Evolutionary conservation across 495 filamentous ascomycete species (phyloP).

Genomic region (Baudoinia panamericana): DNA sequence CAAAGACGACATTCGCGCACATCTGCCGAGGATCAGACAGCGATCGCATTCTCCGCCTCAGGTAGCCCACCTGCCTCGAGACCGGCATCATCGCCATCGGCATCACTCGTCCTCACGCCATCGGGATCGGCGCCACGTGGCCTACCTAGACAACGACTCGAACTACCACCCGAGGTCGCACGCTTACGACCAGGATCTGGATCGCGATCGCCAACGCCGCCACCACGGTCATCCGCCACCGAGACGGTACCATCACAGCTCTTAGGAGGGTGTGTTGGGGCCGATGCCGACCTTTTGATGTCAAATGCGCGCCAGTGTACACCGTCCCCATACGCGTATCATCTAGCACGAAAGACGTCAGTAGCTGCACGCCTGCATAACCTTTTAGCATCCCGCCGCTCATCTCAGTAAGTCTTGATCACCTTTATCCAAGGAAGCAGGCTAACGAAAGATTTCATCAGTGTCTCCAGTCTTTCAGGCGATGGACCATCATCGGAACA

Average conservation of each 20-base stretch:
- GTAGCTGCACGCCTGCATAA: background rate
- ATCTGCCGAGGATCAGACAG: conserved; percentile 4
- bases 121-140: background rate
- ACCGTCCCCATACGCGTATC: background rate
- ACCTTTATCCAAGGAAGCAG: background rate
- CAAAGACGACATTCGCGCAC: conserved; percentile 3
- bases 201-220: conserved; percentile 13
- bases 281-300: conserved; percentile 19
- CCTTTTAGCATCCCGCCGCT: background rate
- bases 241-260: conserved; percentile 21
- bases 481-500: too few relatives aligned
- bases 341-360: conserved; percentile 1
- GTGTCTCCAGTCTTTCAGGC: too few relatives aligned
- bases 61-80: conserved; percentile 9
- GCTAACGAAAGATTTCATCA: too few relatives aligned
- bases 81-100: conserved; percentile 8
- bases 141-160: conserved; percentile 6
- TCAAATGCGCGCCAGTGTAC: background rate
- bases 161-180: background rate
- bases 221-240: conserved; percentile 18
- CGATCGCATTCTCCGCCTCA: conserved; percentile 12
- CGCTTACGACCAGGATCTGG: conserved; percentile 11
- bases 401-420: background rate
- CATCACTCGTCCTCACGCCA: conserved; percentile 13
- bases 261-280: conserved; percentile 18